Evolutionary conservation across 192 early-diverging fungal genomes (phyloP).

Genomic region (Backusella luteola): DNA sequence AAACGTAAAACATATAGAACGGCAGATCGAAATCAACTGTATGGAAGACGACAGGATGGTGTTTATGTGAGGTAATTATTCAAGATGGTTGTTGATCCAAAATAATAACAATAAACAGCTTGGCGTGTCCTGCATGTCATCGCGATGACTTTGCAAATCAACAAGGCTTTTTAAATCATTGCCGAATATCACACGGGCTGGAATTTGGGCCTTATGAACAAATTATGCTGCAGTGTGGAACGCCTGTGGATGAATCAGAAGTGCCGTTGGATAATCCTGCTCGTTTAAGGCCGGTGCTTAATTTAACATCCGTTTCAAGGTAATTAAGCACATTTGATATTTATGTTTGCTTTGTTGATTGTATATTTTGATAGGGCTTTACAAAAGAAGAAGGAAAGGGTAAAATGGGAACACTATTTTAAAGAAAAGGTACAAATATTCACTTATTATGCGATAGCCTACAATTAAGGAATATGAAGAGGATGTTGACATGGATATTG

Average conservation of each 20-base stretch:
- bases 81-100: neutral
- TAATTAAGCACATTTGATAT: neutral
- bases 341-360: too few relatives aligned
- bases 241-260: conserved; percentile 58
- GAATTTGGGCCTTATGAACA: conserved; percentile 79
- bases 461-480: conserved; percentile 73
- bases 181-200: conserved; percentile 65
- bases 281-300: conserved; percentile 38
- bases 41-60: conserved; percentile 40
- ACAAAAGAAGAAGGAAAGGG: conserved; percentile 11
- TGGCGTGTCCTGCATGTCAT: conserved; percentile 76
- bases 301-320: conserved; percentile 12
- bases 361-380: neutral
- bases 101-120: conserved; percentile 32
- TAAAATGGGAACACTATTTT: neutral
- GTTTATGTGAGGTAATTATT: conserved; percentile 36
- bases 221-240: conserved; percentile 71
- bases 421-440: too few relatives aligned
- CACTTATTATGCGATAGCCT: conserved; percentile 43
- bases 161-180: conserved; percentile 89
- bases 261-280: conserved; percentile 53
- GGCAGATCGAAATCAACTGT: conserved; percentile 20
- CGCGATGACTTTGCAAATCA: conserved; percentile 76
- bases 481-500: conserved; percentile 63
- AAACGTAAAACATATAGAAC: conserved; percentile 28